phyloP scores from a whole-genome alignment of 2,329 filamentous ascomycete species.

The Sporothrix pallida region DNA sequence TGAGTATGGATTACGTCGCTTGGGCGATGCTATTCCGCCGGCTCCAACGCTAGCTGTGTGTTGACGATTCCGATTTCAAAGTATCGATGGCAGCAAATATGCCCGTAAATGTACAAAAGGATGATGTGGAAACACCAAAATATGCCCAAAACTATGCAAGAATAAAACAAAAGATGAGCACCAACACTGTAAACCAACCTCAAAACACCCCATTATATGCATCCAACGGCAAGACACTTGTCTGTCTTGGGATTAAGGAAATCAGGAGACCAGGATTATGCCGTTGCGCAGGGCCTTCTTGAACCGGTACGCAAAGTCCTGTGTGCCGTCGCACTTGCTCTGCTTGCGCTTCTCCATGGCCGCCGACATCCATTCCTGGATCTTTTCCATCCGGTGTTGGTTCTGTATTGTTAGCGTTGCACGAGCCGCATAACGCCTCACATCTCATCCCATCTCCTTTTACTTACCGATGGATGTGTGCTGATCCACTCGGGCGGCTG shows the following conservation, averaged over 20 bases:
- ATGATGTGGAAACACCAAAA: not conserved
- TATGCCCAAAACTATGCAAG: not conserved
- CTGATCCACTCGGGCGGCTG: conserved; percentile 73
- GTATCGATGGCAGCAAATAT: not conserved
- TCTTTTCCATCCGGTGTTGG: conserved; percentile 67
- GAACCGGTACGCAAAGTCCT: conserved; percentile 60
- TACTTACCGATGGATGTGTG: conserved; percentile 73
- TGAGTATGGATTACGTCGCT: too few relatives aligned
- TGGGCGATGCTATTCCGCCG: too few relatives aligned
- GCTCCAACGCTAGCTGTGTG: too few relatives aligned
- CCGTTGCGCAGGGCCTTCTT: conserved; percentile 53
- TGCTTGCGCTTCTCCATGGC: conserved; percentile 59
- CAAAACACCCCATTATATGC: not conserved
- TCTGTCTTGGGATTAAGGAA: not conserved
- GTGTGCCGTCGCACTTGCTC: conserved; percentile 61
- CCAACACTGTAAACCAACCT: not conserved
- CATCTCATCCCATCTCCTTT: not conserved
- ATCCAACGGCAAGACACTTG: not conserved
- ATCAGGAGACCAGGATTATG: conserved; percentile 41
- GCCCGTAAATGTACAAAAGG: not conserved
- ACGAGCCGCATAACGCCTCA: not conserved
- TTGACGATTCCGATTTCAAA: too few relatives aligned
- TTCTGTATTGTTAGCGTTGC: conserved; percentile 49
- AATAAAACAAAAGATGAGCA: too few relatives aligned
- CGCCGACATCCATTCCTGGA: conserved; percentile 65